Evolutionary conservation across 2,329 filamentous ascomycete genomes (phyloP).

Genomic region (Davidsoniella neocaledoniae): DNA sequence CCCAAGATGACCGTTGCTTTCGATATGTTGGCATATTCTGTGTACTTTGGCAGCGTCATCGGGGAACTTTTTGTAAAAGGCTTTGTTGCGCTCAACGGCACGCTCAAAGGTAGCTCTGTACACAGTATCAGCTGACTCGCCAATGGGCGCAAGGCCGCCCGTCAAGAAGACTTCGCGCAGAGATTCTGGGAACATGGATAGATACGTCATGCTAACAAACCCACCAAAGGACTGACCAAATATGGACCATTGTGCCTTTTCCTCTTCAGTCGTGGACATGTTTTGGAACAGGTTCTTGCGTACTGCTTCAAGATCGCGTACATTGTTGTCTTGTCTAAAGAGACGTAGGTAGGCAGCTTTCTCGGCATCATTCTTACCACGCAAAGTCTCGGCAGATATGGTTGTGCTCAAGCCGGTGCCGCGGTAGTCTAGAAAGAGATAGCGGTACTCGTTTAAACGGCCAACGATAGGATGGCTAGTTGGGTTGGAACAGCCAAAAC

Average conservation of each 20-base stretch:
- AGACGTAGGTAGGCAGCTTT: constrained; percentile 69
- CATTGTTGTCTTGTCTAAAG: constrained; percentile 81
- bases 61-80: constrained; percentile 73
- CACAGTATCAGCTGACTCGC: constrained; percentile 53
- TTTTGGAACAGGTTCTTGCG: constrained; percentile 50
- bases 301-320: constrained; percentile 76
- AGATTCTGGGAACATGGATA: constrained; percentile 63
- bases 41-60: constrained; percentile 57
- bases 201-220: constrained; percentile 69
- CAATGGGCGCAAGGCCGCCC: constrained; percentile 67
- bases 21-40: constrained; percentile 47
- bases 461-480: constrained; percentile 58
- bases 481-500: constrained; percentile 58
- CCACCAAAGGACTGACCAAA: constrained; percentile 89
- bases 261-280: constrained; percentile 20
- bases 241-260: constrained; percentile 65
- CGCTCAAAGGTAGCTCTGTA: constrained; percentile 52
- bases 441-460: constrained; percentile 63
- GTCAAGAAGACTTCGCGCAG: constrained; percentile 71
- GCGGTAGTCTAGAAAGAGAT: constrained; percentile 77
- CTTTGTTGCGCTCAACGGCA: constrained; percentile 53
- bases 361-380: constrained; percentile 43
- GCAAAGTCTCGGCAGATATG: constrained; percentile 49
- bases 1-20: constrained; percentile 23
- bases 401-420: constrained; percentile 76